Base-by-base conservation (phyloP, 352 stramenopile genomes). In the Globisporangium paddicum region DNA sequence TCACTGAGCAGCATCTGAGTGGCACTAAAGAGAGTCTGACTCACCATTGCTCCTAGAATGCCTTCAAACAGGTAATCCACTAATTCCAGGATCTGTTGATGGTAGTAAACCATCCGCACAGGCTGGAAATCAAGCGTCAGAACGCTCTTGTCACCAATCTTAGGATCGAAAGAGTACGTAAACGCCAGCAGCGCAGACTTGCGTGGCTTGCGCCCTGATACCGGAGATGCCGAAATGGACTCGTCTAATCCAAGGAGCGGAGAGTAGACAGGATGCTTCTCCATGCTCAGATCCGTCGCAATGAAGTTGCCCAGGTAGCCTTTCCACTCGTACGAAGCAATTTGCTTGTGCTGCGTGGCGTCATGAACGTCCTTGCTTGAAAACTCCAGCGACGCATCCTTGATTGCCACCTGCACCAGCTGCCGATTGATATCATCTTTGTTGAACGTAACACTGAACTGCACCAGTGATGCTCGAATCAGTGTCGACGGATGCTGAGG, bases 41-140 rank as follows among this genome's bases (percentile, higher is more conserved):
- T 86, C 41, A 93, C 69, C 59, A 92, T 82, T 2, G 79, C 63
- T 25, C 85, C 85, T 35, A 93, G 63, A 34, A 95, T 77, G 11
- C 85, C 85, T 70, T 95, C 82, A 55, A 93, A 82, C 9, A 95
- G 56, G 46, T 92, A 95, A 55, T 95, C 85, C 10, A 81, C 75
- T 10, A 95, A 60, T 57, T 95, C 85, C 38, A 95, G 61, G 5
- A 95, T 63, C 50, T 95, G 85, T n/a, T 95, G 85, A 34, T 95
- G 85, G 46, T 88, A 90, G 55, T 95, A 95, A 16, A 95, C 83
- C 42, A 89, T 71, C 5, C 82, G 81, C 2, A 93, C 73, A 2
- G 82, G 72, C 55, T 82, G 67, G 40, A 94, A 85, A 2, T 78
- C 60, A 35, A 89, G 41, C n/a, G 53, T 50, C 28, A 94, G 34